Percentiles rank a stretch among this genome's conserved stretches.
Conservation (phyloP, 2,329 filamentous ascomycete species). For the Penicillium sp. region DNA sequence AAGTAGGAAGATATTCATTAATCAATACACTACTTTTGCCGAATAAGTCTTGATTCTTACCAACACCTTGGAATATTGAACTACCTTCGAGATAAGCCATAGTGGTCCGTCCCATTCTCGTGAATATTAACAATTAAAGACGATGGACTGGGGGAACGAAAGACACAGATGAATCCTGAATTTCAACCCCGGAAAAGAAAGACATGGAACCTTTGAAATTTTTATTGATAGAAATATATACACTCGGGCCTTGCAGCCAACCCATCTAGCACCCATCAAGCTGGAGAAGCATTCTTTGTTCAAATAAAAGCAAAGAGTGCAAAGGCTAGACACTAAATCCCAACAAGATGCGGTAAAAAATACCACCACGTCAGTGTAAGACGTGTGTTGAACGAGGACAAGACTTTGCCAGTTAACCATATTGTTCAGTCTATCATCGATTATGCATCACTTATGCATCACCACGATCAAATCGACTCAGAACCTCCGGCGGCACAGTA, state of each 20-base stretch:
- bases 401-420: too few relatives aligned
- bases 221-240: background rate
- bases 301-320: background rate
- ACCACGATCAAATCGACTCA: conserved; percentile 75
- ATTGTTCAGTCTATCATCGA: background rate
- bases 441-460: conserved; percentile 6
- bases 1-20: background rate
- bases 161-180: too few relatives aligned
- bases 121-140: too few relatives aligned
- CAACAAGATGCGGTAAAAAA: background rate
- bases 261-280: background rate
- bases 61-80: too few relatives aligned
- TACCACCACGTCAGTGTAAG: too few relatives aligned
- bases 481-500: conserved; percentile 88
- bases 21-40: background rate
- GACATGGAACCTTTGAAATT: background rate
- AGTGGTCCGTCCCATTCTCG: too few relatives aligned
- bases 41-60: background rate
- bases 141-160: too few relatives aligned
- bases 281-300: background rate
- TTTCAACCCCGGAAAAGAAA: background rate
- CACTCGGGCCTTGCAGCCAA: background rate
- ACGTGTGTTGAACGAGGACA: too few relatives aligned
- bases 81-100: too few relatives aligned
- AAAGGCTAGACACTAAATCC: background rate